phyloP scores from a whole-genome alignment of 495 filamentous ascomycete species.

The Aspergillus cavernicola region DNA sequence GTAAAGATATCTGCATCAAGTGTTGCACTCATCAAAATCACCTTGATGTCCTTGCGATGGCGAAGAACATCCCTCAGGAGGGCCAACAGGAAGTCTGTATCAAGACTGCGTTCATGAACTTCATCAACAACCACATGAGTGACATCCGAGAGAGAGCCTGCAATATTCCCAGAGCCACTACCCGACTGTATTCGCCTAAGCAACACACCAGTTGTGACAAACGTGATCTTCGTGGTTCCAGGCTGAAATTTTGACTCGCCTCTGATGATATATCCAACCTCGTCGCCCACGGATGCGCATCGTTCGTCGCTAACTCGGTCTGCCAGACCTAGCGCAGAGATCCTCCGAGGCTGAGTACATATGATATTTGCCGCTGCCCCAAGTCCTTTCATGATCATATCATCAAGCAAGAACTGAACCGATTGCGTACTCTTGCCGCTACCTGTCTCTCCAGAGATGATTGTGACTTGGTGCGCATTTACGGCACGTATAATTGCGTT shows the following conservation, averaged over 20 bases:
- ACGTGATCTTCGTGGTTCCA: constrained; percentile 81
- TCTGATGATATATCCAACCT: constrained; percentile 92
- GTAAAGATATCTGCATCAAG: constrained; percentile 86
- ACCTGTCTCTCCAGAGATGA: constrained; percentile 95
- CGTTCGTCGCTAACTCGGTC: constrained; percentile 93
- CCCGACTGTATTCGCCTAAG: constrained; percentile 84
- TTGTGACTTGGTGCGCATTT: constrained; percentile 74
- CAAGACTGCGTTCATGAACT: constrained; percentile 92
- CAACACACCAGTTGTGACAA: constrained; percentile 96
- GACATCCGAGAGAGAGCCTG: constrained; percentile 77
- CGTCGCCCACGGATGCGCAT: constrained; percentile 74
- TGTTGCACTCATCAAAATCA: constrained; percentile 97
- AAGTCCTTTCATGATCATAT: constrained; percentile 72
- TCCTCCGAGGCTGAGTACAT: constrained; percentile 91
- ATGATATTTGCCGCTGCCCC: constrained; percentile 85
- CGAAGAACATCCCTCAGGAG: constrained; percentile 81
- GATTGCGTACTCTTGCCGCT: constrained; percentile 96
- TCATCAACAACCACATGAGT: constrained; percentile 96
- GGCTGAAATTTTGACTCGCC: constrained; percentile 73
- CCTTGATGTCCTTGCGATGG: constrained; percentile 74
- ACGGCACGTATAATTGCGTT: constrained; percentile 73
- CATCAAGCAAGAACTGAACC: constrained; percentile 92
- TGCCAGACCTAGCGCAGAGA: constrained; percentile 89
- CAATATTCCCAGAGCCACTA: constrained; percentile 72
- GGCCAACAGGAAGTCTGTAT: constrained; percentile 91